Evolutionary conservation across 2,329 filamentous ascomycete species (phyloP).

Genomic region (Xenoacremonium recifei): DNA sequence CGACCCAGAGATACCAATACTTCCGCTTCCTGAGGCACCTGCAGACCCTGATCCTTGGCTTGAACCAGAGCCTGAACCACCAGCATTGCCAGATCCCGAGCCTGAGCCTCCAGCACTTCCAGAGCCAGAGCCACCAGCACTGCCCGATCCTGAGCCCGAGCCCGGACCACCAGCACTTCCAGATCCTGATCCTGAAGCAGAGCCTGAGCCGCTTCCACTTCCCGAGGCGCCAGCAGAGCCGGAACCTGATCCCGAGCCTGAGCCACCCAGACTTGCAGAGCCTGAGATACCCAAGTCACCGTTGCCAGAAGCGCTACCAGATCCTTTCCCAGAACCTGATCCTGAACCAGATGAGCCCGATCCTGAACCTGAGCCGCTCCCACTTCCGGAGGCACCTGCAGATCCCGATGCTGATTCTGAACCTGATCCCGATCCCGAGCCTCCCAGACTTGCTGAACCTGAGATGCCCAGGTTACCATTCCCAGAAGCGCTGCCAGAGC

Average conservation of each 20-base stretch:
- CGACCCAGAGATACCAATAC: too few species aligned
- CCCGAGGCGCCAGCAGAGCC: not conserved
- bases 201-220: not conserved
- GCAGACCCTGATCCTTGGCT: not conserved
- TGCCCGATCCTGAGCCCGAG: not conserved
- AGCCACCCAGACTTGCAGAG: not conserved
- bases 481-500: not conserved
- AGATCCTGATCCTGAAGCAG: constrained; percentile 6
- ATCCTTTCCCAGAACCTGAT: not conserved
- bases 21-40: too few species aligned
- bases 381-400: not conserved
- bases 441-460: not conserved
- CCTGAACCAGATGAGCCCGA: constrained; percentile 7
- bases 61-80: not conserved
- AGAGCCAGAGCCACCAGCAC: not conserved
- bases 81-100: too few species aligned
- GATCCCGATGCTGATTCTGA: not conserved
- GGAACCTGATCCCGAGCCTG: not conserved
- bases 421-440: not conserved
- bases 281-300: too few species aligned
- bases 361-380: constrained; percentile 1
- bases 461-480: too few species aligned
- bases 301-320: not conserved
- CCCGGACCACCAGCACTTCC: constrained; percentile 4
- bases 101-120: too few species aligned